These are phyloP conservation scores for Fusarium sarcochroum DNA, from an alignment of 2,329 filamentous ascomycete species.

Conservation along the genomic window DNA sequence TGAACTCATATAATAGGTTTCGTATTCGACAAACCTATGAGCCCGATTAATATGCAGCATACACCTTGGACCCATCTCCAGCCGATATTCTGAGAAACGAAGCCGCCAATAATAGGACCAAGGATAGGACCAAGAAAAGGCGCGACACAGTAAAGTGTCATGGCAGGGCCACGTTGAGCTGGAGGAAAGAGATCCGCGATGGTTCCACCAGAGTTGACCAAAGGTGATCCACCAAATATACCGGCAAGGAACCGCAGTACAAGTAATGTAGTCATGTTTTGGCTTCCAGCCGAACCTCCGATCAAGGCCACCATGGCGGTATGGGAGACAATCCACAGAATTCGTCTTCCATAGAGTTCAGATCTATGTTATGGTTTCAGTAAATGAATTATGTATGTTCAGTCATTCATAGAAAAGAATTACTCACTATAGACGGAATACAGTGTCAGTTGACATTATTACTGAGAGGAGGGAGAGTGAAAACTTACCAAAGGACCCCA, in stretches of 20 bases:
- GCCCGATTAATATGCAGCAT: constrained; percentile 66
- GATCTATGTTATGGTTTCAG: constrained; percentile 58
- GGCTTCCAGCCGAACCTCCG: constrained; percentile 79
- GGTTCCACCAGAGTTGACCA: constrained; percentile 64
- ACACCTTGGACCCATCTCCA: constrained; percentile 86
- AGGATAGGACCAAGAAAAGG: constrained; percentile 78
- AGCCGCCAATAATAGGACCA: constrained; percentile 71
- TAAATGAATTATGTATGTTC: too few species aligned
- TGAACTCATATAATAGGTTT: too few species aligned
- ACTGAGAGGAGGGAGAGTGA: too few species aligned
- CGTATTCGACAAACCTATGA: too few species aligned
- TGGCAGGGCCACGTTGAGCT: constrained; percentile 83
- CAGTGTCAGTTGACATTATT: too few species aligned
- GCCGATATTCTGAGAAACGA: constrained; percentile 73
- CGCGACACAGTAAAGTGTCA: constrained; percentile 83
- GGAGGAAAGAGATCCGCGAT: constrained; percentile 82
- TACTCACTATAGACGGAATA: too few species aligned
- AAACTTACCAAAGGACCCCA: constrained; percentile 70
- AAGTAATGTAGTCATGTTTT: constrained; percentile 79
- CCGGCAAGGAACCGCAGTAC: constrained; percentile 80
- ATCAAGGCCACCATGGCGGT: constrained; percentile 78
- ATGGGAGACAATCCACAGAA: constrained; percentile 69
- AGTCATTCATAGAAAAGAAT: too few species aligned
- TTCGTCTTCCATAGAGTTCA: constrained; percentile 76
- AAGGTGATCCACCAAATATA: constrained; percentile 79